Evolutionary conservation across 139 green algal species (phyloP), one percentile per base, ranked within the genome.

Genomic region (Chlamydomonas sp.): DNA sequence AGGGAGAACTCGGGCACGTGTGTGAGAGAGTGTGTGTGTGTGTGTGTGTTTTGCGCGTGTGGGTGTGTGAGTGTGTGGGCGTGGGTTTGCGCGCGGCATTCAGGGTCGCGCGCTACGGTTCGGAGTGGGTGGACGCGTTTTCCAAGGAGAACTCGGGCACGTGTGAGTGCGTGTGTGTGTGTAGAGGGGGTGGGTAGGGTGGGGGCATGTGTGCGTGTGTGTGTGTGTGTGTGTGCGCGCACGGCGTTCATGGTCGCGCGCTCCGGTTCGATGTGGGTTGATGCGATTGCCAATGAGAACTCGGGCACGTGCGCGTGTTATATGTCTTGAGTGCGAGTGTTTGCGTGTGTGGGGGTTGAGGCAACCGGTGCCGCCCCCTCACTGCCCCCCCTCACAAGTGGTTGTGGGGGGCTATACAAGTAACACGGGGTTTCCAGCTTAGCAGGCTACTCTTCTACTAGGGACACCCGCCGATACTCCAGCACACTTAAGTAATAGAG

Each of bases 211-310:
- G 16, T 28, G 43, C 20, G 54, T 63, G 54, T n/a, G n/a, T n/a
- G n/a, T n/a, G n/a, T n/a, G n/a, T 95, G 89, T 87, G 79, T 90
- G 74, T 81, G 89, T 33, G 81, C 92, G 54, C 73, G 88, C 5
- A 65, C 82, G 24, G 87, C 89, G 29, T 90, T 90, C 73, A 79
- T 81, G 73, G 65, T 91, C 59, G 84, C 84, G 0, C 35, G 1
- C 30, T 83, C 29, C 49, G 85, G 84, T 37, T 28, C 60, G 39
- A 73, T 84, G 34, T 95, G 87, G 87, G 72, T 83, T 35, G 37
- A 70, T 1, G 6, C 79, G 3, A 80, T 95, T 54, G 69, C 65
- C 13, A 73, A 61, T 0, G 69, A 86, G 61, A 90, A 93, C 76
- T 75, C 58, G 28, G 80, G 80, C 26, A 93, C 89, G 20, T 69